Evolutionary conservation across 768 basidiomycete species (phyloP).

Genomic region (Lactarius hatsudake): DNA sequence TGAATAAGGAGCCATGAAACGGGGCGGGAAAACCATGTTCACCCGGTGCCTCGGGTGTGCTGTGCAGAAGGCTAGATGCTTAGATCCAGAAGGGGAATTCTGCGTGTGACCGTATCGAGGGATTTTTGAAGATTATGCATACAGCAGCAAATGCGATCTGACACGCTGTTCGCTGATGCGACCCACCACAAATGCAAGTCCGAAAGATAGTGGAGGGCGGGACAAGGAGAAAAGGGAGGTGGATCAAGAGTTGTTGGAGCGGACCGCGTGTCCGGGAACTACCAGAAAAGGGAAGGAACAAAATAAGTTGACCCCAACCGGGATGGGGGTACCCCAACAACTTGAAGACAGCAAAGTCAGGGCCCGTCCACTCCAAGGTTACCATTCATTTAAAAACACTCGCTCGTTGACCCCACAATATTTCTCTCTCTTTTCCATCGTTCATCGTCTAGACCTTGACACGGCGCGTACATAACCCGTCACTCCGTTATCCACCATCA

Average conservation of each 20-base stretch:
- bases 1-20: neutral
- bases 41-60: neutral
- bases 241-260: neutral
- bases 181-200: conserved; percentile 7
- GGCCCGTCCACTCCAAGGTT: neutral
- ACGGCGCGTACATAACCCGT: conserved; percentile 2
- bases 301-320: neutral
- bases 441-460: neutral
- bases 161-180: neutral
- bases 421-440: neutral
- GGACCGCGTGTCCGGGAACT: neutral
- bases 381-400: conserved; percentile 16
- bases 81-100: neutral
- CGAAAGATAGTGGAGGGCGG: neutral
- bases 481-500: neutral
- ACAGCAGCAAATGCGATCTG: neutral
- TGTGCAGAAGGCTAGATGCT: neutral
- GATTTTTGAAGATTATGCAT: neutral
- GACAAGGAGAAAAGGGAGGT: neutral
- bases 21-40: neutral
- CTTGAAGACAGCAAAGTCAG: neutral
- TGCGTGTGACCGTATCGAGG: neutral
- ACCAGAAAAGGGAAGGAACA: neutral
- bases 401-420: conserved; percentile 11
- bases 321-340: conserved; percentile 19